Evolutionary conservation across 2,329 filamentous ascomycete genomes (phyloP).

Genomic region (Dactylonectria estremocensis): DNA sequence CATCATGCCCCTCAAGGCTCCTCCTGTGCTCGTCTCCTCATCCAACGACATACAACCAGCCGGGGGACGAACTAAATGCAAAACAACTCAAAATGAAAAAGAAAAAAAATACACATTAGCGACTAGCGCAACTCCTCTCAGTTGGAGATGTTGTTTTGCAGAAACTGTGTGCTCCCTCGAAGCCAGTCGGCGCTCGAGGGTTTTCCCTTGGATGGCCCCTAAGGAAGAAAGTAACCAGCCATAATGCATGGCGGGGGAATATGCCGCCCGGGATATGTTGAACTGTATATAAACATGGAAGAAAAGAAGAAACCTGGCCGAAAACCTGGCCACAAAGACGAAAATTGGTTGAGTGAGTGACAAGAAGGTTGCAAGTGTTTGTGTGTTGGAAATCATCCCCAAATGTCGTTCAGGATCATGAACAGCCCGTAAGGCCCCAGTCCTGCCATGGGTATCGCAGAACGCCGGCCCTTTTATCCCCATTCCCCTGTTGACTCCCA

Average conservation of each 20-base stretch:
- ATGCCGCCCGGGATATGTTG: conserved; percentile 42
- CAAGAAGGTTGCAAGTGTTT: conserved; percentile 40
- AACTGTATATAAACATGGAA: conserved; percentile 46
- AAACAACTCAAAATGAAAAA: conserved; percentile 37
- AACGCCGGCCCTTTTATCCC: conserved; percentile 51
- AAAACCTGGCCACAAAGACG: conserved; percentile 33
- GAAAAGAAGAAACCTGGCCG: conserved; percentile 34
- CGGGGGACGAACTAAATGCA: conserved; percentile 42
- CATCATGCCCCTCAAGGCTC: conserved; percentile 25
- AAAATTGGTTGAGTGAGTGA: conserved; percentile 40
- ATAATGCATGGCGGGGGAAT: conserved; percentile 32
- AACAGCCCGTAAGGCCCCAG: conserved; percentile 43
- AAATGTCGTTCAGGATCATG: conserved; percentile 42
- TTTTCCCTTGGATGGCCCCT: conserved; percentile 32
- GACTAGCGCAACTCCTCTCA: conserved; percentile 43
- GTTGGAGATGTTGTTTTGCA: conserved; percentile 26
- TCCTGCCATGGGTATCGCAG: conserved; percentile 45
- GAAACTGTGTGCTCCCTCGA: conserved; percentile 34
- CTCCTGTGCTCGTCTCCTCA: conserved; percentile 33
- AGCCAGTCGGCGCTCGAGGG: conserved; percentile 24
- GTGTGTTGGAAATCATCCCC: conserved; percentile 42
- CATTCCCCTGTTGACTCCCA: conserved; percentile 42
- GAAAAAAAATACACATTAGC: conserved; percentile 50
- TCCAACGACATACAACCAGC: conserved; percentile 44
- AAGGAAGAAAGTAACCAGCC: conserved; percentile 36